Evolutionary conservation across 108 stramenopile genomes (phyloP).

Genomic region (Skeletonema potamos): DNA sequence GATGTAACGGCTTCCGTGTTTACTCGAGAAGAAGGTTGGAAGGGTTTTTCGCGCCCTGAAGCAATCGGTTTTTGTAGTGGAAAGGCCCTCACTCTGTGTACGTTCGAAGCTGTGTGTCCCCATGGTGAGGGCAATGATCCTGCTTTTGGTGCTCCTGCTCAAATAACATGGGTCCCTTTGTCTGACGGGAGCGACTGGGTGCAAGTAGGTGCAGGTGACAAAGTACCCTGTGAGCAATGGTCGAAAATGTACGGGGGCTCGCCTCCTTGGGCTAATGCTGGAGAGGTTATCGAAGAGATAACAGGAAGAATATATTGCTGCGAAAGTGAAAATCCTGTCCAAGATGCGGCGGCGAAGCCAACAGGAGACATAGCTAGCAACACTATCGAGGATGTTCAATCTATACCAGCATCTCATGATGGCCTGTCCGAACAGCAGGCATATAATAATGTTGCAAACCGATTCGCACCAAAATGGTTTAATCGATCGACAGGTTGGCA

Average conservation of each 20-base stretch:
- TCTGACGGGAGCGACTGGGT: neutral
- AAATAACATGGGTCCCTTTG: neutral
- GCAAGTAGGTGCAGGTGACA: neutral
- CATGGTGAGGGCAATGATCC: neutral
- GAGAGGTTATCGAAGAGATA: neutral
- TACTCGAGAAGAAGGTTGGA: neutral
- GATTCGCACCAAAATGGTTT: conserved; percentile 7
- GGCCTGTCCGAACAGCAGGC: neutral
- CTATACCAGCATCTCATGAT: neutral
- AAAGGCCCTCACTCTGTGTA: neutral
- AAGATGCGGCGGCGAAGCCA: neutral
- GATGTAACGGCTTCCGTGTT: neutral
- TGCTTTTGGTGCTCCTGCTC: neutral
- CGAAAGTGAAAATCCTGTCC: neutral
- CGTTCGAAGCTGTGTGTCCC: neutral
- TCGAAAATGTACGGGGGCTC: neutral
- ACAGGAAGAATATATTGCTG: neutral
- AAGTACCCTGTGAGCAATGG: neutral
- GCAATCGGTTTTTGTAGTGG: neutral
- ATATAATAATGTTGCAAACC: neutral
- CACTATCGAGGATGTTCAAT: neutral
- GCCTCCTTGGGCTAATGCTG: neutral
- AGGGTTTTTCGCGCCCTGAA: neutral
- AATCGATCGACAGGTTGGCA: conserved; percentile 14
- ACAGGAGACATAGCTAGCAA: neutral